Evolutionary conservation across 352 stramenopile species (phyloP).

Genomic region (Synura sp.): DNA sequence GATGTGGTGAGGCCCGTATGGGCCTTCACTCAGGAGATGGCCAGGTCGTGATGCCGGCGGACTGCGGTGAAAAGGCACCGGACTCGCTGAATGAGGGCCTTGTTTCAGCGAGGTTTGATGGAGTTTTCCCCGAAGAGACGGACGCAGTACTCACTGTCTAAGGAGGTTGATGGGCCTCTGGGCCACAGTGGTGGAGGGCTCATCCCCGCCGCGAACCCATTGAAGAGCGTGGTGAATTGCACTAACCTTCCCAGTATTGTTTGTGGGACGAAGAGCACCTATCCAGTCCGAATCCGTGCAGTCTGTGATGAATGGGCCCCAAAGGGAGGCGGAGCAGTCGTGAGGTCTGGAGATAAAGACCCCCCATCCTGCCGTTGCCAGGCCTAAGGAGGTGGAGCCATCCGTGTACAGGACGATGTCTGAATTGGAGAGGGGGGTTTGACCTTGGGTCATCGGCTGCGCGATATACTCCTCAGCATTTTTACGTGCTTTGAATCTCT

Average conservation of each 20-base stretch:
- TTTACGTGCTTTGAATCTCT: background rate
- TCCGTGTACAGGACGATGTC: background rate
- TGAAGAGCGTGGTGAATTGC: too few relatives aligned
- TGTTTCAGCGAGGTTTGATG: too few relatives aligned
- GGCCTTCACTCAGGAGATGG: too few relatives aligned
- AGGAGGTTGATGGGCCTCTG: background rate
- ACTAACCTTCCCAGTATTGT: too few relatives aligned
- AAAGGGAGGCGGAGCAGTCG: background rate
- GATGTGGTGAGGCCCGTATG: background rate
- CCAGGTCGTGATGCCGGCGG: too few relatives aligned
- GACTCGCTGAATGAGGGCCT: conserved; percentile 2
- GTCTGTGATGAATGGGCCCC: background rate
- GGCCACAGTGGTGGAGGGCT: background rate
- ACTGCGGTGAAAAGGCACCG: background rate
- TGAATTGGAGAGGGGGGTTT: background rate
- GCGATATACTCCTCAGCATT: background rate
- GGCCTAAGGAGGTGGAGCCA: background rate
- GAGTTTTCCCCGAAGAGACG: too few relatives aligned
- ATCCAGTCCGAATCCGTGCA: conserved; percentile 17
- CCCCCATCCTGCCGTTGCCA: background rate
- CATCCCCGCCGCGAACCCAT: too few relatives aligned
- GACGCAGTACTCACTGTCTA: too few relatives aligned
- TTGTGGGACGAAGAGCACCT: background rate
- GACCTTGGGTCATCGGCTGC: too few relatives aligned
- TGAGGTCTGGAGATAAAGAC: conserved; percentile 25